phyloP scores from a whole-genome alignment of 768 basidiomycete species.

The Fibroporia radiculosa region DNA sequence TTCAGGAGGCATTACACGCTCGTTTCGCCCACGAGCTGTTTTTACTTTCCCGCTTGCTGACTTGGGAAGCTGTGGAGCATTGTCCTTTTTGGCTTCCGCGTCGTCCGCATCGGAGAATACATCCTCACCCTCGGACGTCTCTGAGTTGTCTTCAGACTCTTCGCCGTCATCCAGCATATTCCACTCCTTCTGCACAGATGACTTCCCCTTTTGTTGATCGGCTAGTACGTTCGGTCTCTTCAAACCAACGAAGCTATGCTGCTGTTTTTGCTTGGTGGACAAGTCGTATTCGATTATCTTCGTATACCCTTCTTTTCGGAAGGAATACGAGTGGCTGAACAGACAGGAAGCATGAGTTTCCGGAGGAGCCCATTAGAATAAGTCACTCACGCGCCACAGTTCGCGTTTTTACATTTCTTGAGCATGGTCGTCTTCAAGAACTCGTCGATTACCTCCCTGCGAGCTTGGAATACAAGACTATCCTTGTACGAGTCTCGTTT shows the following conservation, averaged over 20 bases:
- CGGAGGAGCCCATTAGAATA: not conserved
- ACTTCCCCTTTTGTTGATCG: conserved; percentile 28
- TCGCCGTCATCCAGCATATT: conserved; percentile 27
- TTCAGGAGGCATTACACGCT: conserved; percentile 83
- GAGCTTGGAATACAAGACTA: conserved; percentile 75
- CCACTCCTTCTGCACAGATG: not conserved
- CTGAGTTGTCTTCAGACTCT: conserved; percentile 46
- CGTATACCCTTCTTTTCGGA: conserved; percentile 88
- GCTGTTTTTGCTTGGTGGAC: conserved; percentile 64
- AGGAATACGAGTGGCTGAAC: conserved; percentile 52
- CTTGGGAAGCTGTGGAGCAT: conserved; percentile 38
- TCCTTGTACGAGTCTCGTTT: conserved; percentile 87
- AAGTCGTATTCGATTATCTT: conserved; percentile 95
- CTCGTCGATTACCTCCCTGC: conserved; percentile 76
- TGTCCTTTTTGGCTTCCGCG: conserved; percentile 27
- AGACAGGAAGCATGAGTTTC: not conserved
- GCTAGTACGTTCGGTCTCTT: conserved; percentile 74
- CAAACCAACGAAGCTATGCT: conserved; percentile 41
- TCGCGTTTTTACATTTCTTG: conserved; percentile 68
- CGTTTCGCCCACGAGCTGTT: conserved; percentile 71
- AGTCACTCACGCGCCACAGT: conserved; percentile 63
- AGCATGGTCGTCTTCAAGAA: conserved; percentile 64
- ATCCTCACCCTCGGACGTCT: conserved; percentile 38
- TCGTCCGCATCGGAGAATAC: conserved; percentile 45
- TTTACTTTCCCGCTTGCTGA: conserved; percentile 76